phyloP scores from a whole-genome alignment of 352 stramenopile species.

The Pythium chondricola region DNA sequence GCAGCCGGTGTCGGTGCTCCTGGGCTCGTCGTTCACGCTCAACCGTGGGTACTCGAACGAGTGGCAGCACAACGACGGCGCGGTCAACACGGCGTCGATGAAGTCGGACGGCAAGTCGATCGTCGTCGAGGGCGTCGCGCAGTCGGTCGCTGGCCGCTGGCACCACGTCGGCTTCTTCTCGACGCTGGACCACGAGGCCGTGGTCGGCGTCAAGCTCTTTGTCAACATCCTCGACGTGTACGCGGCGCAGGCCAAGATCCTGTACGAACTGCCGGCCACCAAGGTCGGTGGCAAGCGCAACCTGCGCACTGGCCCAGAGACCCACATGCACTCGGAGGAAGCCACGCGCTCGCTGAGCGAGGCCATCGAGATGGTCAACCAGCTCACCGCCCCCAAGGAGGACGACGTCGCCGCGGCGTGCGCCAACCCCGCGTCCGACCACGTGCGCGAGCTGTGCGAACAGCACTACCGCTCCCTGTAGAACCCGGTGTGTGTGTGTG shows the following conservation, averaged over 20 bases:
- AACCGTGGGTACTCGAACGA: slow-evolving; percentile 16
- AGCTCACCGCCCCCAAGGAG: not conserved
- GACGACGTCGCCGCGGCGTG: slow-evolving; percentile 1
- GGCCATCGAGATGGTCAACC: slow-evolving; percentile 9
- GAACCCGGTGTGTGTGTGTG: too few relatives aligned
- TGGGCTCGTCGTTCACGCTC: slow-evolving; percentile 16
- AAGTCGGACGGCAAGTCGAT: slow-evolving; percentile 10
- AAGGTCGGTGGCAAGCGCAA: not conserved
- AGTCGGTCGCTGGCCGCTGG: slow-evolving; percentile 21
- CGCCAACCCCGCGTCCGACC: slow-evolving; percentile 1
- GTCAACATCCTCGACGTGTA: slow-evolving; percentile 18
- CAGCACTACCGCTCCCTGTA: slow-evolving; percentile 2
- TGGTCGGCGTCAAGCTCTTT: slow-evolving; percentile 20
- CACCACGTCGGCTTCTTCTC: slow-evolving; percentile 20
- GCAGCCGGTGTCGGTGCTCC: slow-evolving; percentile 15
- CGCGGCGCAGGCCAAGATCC: slow-evolving; percentile 10
- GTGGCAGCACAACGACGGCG: slow-evolving; percentile 29
- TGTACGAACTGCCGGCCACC: slow-evolving; percentile 17
- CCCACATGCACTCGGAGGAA: slow-evolving; percentile 13
- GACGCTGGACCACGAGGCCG: slow-evolving; percentile 20
- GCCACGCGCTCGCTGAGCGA: slow-evolving; percentile 5
- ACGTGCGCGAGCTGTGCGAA: slow-evolving; percentile 3
- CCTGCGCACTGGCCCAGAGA: slow-evolving; percentile 3
- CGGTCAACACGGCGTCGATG: slow-evolving; percentile 23
- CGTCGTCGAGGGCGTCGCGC: slow-evolving; percentile 16